phyloP scores from a whole-genome alignment of 805 yeast species.

The Wickerhamomyces mucosus region DNA sequence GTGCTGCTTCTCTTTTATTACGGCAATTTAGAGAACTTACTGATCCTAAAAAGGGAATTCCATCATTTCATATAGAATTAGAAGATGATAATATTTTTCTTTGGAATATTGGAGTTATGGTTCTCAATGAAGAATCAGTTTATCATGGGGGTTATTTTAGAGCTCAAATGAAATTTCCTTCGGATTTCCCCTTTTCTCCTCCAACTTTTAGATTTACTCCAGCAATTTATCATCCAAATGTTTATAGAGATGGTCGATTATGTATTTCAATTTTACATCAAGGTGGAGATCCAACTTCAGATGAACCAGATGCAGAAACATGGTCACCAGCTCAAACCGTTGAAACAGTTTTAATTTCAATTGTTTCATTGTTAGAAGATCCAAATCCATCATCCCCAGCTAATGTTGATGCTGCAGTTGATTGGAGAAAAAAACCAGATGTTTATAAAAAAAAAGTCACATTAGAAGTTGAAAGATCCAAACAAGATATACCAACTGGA shows the following conservation, averaged over 20 bases:
- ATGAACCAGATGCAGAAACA: constrained; percentile 88
- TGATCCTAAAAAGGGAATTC: constrained; percentile 78
- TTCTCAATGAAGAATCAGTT: constrained; percentile 77
- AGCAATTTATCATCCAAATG: constrained; percentile 90
- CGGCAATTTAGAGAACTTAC: constrained; percentile 92
- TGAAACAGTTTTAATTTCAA: constrained; percentile 81
- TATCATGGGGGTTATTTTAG: constrained; percentile 93
- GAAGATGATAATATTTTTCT: constrained; percentile 53
- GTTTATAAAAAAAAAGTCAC: constrained; percentile 66
- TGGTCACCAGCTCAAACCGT: constrained; percentile 94
- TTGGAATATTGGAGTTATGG: constrained; percentile 90
- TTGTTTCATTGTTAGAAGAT: constrained; percentile 84
- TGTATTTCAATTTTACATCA: constrained; percentile 91
- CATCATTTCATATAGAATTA: constrained; percentile 59
- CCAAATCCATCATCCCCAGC: constrained; percentile 94
- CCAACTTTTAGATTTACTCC: constrained; percentile 91
- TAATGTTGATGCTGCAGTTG: constrained; percentile 90
- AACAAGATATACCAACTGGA: constrained; percentile 79
- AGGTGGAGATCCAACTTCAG: constrained; percentile 83
- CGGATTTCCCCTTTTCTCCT: constrained; percentile 85
- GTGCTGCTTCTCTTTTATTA: constrained; percentile 78
- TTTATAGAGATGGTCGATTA: constrained; percentile 84
- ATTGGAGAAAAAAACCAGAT: constrained; percentile 74
- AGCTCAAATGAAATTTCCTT: constrained; percentile 90
- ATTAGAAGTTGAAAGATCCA: constrained; percentile 76